Evolutionary conservation across 176 grass and related monocot genomes (phyloP).

Genomic region (Cenchrus purpureus): DNA sequence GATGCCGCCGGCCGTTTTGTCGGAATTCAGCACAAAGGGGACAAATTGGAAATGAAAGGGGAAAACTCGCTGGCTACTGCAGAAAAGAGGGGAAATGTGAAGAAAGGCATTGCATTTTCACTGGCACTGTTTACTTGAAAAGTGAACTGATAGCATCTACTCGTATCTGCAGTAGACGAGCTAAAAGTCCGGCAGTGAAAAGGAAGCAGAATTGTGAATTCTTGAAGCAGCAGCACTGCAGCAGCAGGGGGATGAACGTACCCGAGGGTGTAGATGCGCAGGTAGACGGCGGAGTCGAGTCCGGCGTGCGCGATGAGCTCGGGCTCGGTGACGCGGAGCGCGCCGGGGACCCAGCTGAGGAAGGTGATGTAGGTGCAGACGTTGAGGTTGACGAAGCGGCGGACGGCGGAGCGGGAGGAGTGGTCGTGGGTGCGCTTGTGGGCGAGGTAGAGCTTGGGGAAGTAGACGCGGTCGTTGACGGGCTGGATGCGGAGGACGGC

Average conservation of each 20-base stretch:
- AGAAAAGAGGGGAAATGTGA: not conserved
- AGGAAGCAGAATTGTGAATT: not conserved
- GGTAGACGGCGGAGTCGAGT: constrained; percentile 93
- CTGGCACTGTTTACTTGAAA: not conserved
- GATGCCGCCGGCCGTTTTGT: not conserved
- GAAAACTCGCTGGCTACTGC: not conserved
- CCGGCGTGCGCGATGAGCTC: constrained; percentile 86
- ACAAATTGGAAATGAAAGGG: too few species aligned
- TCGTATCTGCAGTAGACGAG: not conserved
- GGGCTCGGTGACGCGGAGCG: constrained; percentile 69
- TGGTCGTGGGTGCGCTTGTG: constrained; percentile 37
- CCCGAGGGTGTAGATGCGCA: constrained; percentile 95
- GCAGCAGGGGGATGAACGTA: not conserved
- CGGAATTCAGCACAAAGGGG: not conserved
- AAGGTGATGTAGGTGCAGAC: constrained; percentile 82
- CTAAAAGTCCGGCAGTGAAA: not conserved
- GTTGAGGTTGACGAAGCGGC: constrained; percentile 90
- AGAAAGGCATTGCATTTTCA: not conserved
- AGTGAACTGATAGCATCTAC: not conserved
- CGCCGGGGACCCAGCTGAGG: constrained; percentile 90
- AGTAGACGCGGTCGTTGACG: constrained; percentile 93
- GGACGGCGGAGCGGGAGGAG: constrained; percentile 36
- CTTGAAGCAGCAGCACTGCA: not conserved
- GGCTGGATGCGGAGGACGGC: constrained; percentile 90
- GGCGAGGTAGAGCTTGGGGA: constrained; percentile 87